Evolutionary conservation across 495 filamentous ascomycete species (phyloP).

Genomic region (Jackrogersella minutella): DNA sequence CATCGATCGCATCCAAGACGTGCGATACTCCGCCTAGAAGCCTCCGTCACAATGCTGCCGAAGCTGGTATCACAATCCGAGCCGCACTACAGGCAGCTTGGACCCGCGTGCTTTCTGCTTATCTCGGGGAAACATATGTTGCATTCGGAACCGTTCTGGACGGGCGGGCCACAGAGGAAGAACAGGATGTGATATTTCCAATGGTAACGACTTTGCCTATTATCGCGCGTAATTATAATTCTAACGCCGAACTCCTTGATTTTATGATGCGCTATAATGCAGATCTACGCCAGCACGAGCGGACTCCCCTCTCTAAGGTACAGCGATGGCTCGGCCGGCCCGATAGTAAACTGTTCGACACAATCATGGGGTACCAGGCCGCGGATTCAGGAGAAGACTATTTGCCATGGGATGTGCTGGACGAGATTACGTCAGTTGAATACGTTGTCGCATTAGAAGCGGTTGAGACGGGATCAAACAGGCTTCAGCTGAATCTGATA

Average conservation of each 20-base stretch:
- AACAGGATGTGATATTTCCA: conserved; percentile 68
- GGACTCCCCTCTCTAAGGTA: conserved; percentile 70
- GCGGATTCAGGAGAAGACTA: background rate
- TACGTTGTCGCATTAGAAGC: conserved; percentile 79
- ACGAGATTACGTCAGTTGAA: conserved; percentile 56
- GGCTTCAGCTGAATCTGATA: conserved; percentile 67
- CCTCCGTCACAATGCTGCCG: conserved; percentile 62
- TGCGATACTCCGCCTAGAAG: conserved; percentile 48
- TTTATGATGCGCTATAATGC: conserved; percentile 69
- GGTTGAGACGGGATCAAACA: conserved; percentile 55
- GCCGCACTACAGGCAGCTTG: conserved; percentile 77
- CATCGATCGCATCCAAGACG: conserved; percentile 50
- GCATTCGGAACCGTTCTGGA: conserved; percentile 79
- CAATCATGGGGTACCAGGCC: conserved; percentile 76
- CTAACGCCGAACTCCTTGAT: conserved; percentile 62
- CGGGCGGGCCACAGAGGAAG: conserved; percentile 65
- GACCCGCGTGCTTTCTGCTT: conserved; percentile 72
- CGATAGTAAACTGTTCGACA: conserved; percentile 74
- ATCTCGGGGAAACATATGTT: conserved; percentile 72
- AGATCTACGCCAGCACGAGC: conserved; percentile 69
- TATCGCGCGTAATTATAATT: conserved; percentile 55
- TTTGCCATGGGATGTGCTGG: conserved; percentile 41
- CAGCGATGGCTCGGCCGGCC: conserved; percentile 69
- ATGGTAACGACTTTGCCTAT: conserved; percentile 79
- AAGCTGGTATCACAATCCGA: conserved; percentile 70